These are phyloP conservation scores for Alopecurus myosuroides DNA, from an alignment of 176 grass and related monocot species.

Conservation along the genomic window DNA sequence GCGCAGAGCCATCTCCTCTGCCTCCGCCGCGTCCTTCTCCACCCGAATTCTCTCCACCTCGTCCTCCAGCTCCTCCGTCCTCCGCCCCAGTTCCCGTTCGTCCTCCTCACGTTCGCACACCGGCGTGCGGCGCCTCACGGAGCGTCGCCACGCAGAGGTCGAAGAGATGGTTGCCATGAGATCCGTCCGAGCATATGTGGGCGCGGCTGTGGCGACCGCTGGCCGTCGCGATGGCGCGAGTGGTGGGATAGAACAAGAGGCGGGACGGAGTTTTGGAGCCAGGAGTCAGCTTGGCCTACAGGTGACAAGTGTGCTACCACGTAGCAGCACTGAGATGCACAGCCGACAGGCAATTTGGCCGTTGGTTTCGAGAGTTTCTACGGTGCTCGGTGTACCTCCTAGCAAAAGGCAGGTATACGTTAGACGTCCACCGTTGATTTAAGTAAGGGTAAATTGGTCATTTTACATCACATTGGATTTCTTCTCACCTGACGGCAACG, in stretches of 20 bases:
- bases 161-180: neutral
- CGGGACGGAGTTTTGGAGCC: neutral
- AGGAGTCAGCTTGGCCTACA: neutral
- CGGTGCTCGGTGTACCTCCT: too few relatives aligned
- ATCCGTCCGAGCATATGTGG: neutral
- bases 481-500: too few relatives aligned
- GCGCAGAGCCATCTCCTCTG: constrained; percentile 3
- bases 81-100: neutral
- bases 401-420: too few relatives aligned
- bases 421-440: too few relatives aligned
- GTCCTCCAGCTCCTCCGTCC: neutral
- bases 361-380: too few relatives aligned
- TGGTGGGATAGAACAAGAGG: neutral
- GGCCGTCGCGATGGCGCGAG: neutral
- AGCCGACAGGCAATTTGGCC: neutral
- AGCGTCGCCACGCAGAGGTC: neutral
- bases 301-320: neutral
- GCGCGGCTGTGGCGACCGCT: neutral
- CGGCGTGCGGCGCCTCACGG: neutral
- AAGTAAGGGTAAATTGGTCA: too few relatives aligned
- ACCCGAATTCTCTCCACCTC: neutral
- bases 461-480: too few relatives aligned
- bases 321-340: neutral
- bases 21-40: constrained; percentile 33
- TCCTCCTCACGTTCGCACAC: neutral